phyloP scores from a whole-genome alignment of 306 rosid species.

The Quercus engelmannii region DNA sequence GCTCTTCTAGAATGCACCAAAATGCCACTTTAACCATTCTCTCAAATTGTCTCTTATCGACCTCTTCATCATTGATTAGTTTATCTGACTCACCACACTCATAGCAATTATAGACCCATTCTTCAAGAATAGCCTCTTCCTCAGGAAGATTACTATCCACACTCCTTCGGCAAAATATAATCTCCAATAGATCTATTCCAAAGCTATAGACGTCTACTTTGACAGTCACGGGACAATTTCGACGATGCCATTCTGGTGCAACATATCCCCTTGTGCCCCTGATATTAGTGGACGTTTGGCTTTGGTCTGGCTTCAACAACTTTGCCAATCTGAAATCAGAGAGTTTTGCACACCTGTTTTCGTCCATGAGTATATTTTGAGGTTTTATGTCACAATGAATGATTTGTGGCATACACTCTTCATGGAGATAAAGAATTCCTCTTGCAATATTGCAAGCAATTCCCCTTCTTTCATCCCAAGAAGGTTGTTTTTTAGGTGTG shows the following conservation, averaged over 20 bases:
- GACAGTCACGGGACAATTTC: not conserved
- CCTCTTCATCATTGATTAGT: not conserved
- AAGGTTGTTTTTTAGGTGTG: not conserved
- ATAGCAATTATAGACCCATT: not conserved
- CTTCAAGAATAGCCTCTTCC: not conserved
- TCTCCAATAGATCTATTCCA: not conserved
- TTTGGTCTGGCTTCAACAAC: not conserved
- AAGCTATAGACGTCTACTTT: not conserved
- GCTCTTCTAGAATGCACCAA: not conserved
- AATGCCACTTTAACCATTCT: not conserved
- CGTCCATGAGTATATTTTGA: not conserved
- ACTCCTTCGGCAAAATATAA: not conserved
- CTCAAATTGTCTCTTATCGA: not conserved
- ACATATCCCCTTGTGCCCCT: not conserved
- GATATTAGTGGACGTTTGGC: not conserved
- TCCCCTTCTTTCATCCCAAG: not conserved
- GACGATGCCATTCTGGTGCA: not conserved
- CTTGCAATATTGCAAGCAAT: not conserved
- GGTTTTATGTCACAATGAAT: not conserved
- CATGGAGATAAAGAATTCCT: not conserved
- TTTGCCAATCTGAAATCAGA: not conserved
- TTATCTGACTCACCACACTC: not conserved
- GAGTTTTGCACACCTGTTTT: not conserved
- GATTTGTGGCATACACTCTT: not conserved
- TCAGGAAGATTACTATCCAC: not conserved